phyloP scores from a whole-genome alignment of 768 basidiomycete genomes.

The Cystofilobasidium macerans region DNA sequence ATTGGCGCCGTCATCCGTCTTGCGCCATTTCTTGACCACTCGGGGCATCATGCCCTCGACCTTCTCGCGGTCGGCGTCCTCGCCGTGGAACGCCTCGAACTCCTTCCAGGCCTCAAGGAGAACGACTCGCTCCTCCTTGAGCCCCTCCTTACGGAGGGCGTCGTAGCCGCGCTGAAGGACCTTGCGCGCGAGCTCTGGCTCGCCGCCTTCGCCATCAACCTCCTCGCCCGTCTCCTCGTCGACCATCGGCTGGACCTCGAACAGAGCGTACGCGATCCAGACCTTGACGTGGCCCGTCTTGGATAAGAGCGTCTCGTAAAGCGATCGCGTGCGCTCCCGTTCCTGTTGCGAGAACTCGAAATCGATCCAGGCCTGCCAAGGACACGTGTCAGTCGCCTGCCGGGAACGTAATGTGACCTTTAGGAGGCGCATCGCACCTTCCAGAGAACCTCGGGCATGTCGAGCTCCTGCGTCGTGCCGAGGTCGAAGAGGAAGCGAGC shows the following conservation, averaged over 20 bases:
- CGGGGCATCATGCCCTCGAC: constrained; percentile 90
- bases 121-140: constrained; percentile 90
- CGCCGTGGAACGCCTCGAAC: constrained; percentile 74
- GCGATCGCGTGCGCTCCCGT: constrained; percentile 62
- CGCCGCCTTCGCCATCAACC: constrained; percentile 53
- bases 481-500: constrained; percentile 91
- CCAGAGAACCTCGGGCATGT: constrained; percentile 70
- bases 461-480: constrained; percentile 61
- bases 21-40: constrained; percentile 68
- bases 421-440: constrained; percentile 29
- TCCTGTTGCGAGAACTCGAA: constrained; percentile 93
- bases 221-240: constrained; percentile 42
- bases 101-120: constrained; percentile 90
- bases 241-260: constrained; percentile 50
- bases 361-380: constrained; percentile 76
- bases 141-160: constrained; percentile 63
- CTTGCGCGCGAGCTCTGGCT: constrained; percentile 55
- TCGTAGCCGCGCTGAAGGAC: constrained; percentile 82
- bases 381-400: not conserved
- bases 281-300: constrained; percentile 91
- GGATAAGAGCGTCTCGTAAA: constrained; percentile 78
- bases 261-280: constrained; percentile 89
- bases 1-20: constrained; percentile 73
- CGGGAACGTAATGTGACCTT: not conserved
- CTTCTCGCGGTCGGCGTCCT: constrained; percentile 59